A percentile compares a stretch with the other conserved stretches of the same genome.
Evolutionary conservation across 169 alveolate species (phyloP).

Genomic region (Pseudocohnilembus persalinus): DNA sequence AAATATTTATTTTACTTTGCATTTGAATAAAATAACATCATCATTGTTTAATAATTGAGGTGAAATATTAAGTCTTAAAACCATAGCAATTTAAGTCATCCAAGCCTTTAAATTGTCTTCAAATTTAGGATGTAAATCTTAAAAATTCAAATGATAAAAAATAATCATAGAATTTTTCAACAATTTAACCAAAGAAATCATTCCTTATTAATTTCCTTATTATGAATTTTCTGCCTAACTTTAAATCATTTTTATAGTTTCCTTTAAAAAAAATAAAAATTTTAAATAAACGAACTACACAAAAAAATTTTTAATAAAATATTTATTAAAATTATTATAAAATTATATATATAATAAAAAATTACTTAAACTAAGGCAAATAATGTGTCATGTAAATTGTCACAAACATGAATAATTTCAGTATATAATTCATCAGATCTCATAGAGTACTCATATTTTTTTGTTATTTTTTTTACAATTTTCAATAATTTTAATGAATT

Average conservation of each 20-base stretch:
- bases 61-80: background rate
- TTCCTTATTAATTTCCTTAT: background rate
- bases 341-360: background rate
- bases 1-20: background rate
- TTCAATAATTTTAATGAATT: constrained; percentile 14
- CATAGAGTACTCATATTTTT: constrained; percentile 34
- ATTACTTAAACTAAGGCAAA: constrained; percentile 12
- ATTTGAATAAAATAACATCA: background rate
- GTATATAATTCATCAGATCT: constrained; percentile 43
- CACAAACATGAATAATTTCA: constrained; percentile 42
- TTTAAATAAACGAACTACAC: constrained; percentile 6
- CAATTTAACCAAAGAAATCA: constrained; percentile 2
- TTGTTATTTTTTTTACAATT: constrained; percentile 32
- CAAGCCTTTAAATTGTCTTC: constrained; percentile 42
- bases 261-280: background rate
- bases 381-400: constrained; percentile 20
- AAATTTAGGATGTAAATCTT: constrained; percentile 46
- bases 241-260: background rate
- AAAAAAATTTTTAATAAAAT: too few species aligned
- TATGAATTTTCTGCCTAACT: background rate
- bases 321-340: too few species aligned
- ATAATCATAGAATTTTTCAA: constrained; percentile 24
- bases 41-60: background rate
- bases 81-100: constrained; percentile 29
- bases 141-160: constrained; percentile 39